phyloP scores from a whole-genome alignment of 23 red algal species.

The Pyropia haitanensis region DNA sequence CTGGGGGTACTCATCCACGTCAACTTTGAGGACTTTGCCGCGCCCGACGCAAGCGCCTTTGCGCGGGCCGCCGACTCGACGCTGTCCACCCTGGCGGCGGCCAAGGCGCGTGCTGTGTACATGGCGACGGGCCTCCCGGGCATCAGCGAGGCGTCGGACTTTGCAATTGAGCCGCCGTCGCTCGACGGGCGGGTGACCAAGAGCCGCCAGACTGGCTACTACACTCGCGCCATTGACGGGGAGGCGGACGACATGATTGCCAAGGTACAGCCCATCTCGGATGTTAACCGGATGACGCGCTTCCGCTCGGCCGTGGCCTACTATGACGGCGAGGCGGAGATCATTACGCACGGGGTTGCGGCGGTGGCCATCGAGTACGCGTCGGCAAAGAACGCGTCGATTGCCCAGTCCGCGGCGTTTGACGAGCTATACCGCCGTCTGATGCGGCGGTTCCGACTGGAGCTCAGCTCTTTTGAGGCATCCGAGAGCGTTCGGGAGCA shows the following conservation, averaged over 20 bases:
- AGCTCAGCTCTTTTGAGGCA: slow-evolving; percentile 19
- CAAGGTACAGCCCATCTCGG: slow-evolving; percentile 52
- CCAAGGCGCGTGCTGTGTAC: slow-evolving; percentile 56
- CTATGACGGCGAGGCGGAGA: slow-evolving; percentile 81
- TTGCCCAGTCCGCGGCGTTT: slow-evolving; percentile 57
- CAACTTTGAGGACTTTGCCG: slow-evolving; percentile 53
- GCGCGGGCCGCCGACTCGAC: slow-evolving; percentile 4
- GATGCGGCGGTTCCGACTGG: slow-evolving; percentile 25
- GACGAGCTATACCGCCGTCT: slow-evolving; percentile 70
- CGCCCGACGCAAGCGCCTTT: slow-evolving; percentile 19
- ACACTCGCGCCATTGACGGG: slow-evolving; percentile 26
- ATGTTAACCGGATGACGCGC: slow-evolving; percentile 36
- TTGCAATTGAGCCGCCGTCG: slow-evolving; percentile 42
- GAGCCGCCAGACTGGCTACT: slow-evolving; percentile 41
- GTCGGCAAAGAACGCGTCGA: slow-evolving; percentile 6
- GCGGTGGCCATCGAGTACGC: slow-evolving; percentile 61
- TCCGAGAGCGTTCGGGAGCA: slow-evolving; percentile 1
- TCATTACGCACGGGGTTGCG: slow-evolving; percentile 19
- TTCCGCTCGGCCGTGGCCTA: slow-evolving; percentile 58
- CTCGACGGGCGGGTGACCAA: slow-evolving; percentile 29
- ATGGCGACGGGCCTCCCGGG: slow-evolving; percentile 41
- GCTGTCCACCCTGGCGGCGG: slow-evolving; percentile 19
- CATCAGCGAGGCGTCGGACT: slow-evolving; percentile 43
- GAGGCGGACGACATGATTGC: slow-evolving; percentile 58
- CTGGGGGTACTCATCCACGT: slow-evolving; percentile 46